Conservation (phyloP, 192 early-diverging fungal genomes). For the Chytriomyces confervae region DNA sequence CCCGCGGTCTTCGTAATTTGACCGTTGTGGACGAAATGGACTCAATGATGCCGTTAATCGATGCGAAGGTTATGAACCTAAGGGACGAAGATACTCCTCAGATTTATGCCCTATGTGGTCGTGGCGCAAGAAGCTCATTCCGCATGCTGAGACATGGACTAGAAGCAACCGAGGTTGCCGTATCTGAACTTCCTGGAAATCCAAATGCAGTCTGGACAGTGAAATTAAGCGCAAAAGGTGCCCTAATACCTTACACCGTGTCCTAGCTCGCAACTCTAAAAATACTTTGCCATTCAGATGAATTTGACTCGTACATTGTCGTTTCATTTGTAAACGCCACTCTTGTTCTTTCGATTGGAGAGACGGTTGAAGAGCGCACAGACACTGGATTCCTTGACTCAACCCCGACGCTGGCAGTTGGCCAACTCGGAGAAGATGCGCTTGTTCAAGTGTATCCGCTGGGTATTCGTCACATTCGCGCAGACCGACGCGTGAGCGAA, state of each 20-base stretch:
- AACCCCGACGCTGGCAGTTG: constrained; percentile 84
- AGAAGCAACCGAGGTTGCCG: constrained; percentile 90
- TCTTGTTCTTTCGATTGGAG: constrained; percentile 88
- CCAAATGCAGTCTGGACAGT: constrained; percentile 91
- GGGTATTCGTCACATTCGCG: constrained; percentile 87
- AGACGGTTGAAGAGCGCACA: constrained; percentile 89
- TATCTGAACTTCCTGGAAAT: constrained; percentile 89
- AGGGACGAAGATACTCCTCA: constrained; percentile 92
- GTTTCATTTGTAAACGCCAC: constrained; percentile 94
- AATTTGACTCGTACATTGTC: constrained; percentile 83
- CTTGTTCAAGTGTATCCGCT: constrained; percentile 80
- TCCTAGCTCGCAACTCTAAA: not conserved
- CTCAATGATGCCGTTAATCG: constrained; percentile 79
- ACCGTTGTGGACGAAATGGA: constrained; percentile 91
- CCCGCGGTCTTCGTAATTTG: constrained; percentile 81
- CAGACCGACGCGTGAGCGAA: constrained; percentile 88
- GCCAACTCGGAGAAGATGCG: constrained; percentile 84
- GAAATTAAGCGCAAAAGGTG: constrained; percentile 45
- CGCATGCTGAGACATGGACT: constrained; percentile 90
- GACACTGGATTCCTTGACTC: constrained; percentile 87
- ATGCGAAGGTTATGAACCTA: constrained; percentile 85
- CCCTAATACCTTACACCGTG: not conserved
- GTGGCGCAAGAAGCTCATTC: constrained; percentile 80
- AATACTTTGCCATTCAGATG: constrained; percentile 43
- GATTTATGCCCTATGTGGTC: constrained; percentile 88